phyloP scores from a whole-genome alignment of 2,329 filamentous ascomycete genomes.

The Byssothecium circinans region DNA sequence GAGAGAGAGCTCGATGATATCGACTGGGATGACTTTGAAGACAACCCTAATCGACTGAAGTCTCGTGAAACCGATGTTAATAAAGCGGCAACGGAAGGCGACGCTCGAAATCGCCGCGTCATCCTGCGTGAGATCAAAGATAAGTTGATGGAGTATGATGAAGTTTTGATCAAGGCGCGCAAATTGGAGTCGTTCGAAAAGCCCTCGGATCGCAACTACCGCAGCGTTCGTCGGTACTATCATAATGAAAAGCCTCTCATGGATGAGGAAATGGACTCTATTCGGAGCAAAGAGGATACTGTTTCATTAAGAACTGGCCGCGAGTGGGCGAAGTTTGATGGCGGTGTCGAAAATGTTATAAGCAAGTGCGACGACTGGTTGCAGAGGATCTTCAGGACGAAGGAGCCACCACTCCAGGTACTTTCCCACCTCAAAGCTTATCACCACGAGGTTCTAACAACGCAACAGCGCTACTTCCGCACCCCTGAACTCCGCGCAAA shows the following conservation, averaged over 20 bases:
- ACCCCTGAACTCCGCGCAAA: constrained; percentile 45
- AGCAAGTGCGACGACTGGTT: constrained; percentile 27
- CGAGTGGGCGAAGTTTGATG: constrained; percentile 47
- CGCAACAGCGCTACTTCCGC: constrained; percentile 38
- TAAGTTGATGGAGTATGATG: constrained; percentile 43
- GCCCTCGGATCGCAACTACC: constrained; percentile 45
- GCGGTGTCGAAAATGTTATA: constrained; percentile 41
- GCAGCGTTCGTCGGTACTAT: constrained; percentile 42
- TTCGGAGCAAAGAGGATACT: constrained; percentile 47
- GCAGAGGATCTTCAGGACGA: constrained; percentile 22
- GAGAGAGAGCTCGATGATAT: constrained; percentile 43
- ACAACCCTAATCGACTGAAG: constrained; percentile 25
- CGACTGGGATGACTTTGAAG: constrained; percentile 33
- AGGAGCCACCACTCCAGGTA: constrained; percentile 32
- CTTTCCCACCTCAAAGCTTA: background rate
- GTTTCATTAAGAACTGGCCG: constrained; percentile 44
- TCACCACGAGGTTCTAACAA: background rate
- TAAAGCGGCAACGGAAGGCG: constrained; percentile 15
- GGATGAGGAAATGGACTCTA: constrained; percentile 39
- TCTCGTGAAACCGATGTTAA: constrained; percentile 32
- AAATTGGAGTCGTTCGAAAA: constrained; percentile 42
- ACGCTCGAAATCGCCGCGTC: constrained; percentile 24
- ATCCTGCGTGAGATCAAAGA: constrained; percentile 36
- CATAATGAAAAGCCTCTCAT: constrained; percentile 41
- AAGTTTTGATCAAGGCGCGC: constrained; percentile 44